Base-by-base conservation (phyloP, 2,329 filamentous ascomycete genomes). In the Polychaeton citri region DNA sequence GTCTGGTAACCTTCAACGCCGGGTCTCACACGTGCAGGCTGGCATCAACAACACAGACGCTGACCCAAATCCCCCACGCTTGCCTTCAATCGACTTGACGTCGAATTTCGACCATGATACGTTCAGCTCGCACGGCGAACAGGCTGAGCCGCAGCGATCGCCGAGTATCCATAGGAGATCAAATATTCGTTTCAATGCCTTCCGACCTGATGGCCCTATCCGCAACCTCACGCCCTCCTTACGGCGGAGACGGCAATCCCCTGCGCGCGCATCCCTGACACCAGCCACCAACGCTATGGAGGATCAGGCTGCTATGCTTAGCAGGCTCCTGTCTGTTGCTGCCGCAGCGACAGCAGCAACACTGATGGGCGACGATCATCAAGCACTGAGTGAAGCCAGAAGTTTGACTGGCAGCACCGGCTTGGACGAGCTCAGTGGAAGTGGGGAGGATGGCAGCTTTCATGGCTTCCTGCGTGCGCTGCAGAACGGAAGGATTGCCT, bases 281-380 rank as follows among this genome's bases (percentile, higher is more conserved):
- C 3, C 24, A 4, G 12, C 24, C 12, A 4, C 24, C 7, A 53
- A 68, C 37, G 62, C 68, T 20, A 65, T 66, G 42, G 72, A 76
- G 47, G 74, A 79, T 47, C 73, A 76, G 48, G 74, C 72, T 3
- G 71, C 71, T n/a, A 61, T 68, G 50, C 58, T 79, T 20, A 76
- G 74, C 30, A 65, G 73, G 30, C 63, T 79, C 19, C 60, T 79
- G 13, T 76, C 75, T 32, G 65, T 76, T 16, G 74, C 75, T 19
- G 75, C 75, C 10, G 70, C 73, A 26, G 72, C 74, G 9, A 78
- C 76, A 24, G 75, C 75, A 35, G 72, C 74, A 32, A 75, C 76
- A 37, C 62, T 79, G 24, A 76, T 76, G 43, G 74, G 74, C n/a
- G 68, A 69, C 24, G 63, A 72, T 43, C 66, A 69, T 32, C 66